phyloP scores from a whole-genome alignment of 2,329 filamentous ascomycete species.

The Aspergillus neoniger region DNA sequence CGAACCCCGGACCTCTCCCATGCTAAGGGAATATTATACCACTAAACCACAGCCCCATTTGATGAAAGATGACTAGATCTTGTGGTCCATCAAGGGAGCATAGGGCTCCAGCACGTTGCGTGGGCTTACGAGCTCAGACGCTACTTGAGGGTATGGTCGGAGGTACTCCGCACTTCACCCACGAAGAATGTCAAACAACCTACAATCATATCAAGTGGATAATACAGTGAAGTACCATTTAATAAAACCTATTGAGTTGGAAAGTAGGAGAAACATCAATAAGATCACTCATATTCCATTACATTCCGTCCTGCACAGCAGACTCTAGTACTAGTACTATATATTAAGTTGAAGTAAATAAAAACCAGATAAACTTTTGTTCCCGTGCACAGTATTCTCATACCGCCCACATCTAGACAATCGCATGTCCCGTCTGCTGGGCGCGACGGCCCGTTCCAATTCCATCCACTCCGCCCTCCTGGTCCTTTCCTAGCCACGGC shows the following conservation, averaged over 20 bases:
- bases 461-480: constrained; percentile 69
- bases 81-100: neutral
- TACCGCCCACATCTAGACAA: neutral
- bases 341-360: neutral
- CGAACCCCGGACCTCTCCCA: constrained; percentile 22
- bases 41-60: constrained; percentile 17
- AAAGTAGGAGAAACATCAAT: too few relatives aligned
- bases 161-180: too few relatives aligned
- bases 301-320: neutral
- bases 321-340: neutral
- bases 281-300: neutral
- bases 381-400: neutral
- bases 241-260: too few relatives aligned
- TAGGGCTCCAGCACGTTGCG: too few relatives aligned
- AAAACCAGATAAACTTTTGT: constrained; percentile 1
- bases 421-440: constrained; percentile 9
- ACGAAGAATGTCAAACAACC: too few relatives aligned
- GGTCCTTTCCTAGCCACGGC: constrained; percentile 86
- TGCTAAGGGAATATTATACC: constrained; percentile 22
- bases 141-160: too few relatives aligned
- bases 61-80: neutral
- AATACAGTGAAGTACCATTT: too few relatives aligned
- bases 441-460: constrained; percentile 9
- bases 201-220: too few relatives aligned
- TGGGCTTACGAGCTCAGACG: accelerated